Conservation (phyloP, 2,329 filamentous ascomycete species). For the Cercospora zeina region DNA sequence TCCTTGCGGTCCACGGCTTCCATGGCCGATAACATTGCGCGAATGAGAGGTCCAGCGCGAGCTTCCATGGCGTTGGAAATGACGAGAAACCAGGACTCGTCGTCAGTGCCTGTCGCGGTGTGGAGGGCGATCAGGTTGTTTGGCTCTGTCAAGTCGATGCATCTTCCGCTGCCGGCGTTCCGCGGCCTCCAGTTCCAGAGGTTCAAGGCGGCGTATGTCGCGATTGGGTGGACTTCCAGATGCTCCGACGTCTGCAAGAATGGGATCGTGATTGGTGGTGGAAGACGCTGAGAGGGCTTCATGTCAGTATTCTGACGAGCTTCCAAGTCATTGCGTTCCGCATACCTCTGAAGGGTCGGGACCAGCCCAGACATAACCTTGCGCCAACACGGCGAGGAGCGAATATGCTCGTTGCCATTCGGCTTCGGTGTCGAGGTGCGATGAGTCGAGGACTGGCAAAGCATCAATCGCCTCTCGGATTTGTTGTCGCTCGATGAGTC, state of each 20-base stretch:
- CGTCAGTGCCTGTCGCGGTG: slow-evolving; percentile 88
- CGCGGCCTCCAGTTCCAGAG: slow-evolving; percentile 96
- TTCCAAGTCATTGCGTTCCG: not conserved
- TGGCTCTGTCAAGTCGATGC: slow-evolving; percentile 71
- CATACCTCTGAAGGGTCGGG: slow-evolving; percentile 61
- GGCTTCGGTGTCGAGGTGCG: slow-evolving; percentile 74
- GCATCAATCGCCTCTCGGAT: slow-evolving; percentile 74
- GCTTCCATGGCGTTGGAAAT: slow-evolving; percentile 57
- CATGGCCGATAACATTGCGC: slow-evolving; percentile 51
- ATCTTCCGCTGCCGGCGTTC: slow-evolving; percentile 56
- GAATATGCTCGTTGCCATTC: slow-evolving; percentile 89
- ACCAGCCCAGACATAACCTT: slow-evolving; percentile 87
- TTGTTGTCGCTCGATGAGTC: slow-evolving; percentile 75
- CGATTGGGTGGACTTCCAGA: slow-evolving; percentile 84
- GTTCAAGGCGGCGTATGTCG: slow-evolving; percentile 86
- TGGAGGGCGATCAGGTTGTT: slow-evolving; percentile 82
- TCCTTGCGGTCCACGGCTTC: slow-evolving; percentile 48
- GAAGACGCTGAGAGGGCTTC: slow-evolving; percentile 56
- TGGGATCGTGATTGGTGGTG: slow-evolving; percentile 77
- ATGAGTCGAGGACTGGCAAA: slow-evolving; percentile 78
- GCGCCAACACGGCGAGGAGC: slow-evolving; percentile 73
- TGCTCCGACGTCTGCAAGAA: slow-evolving; percentile 69
- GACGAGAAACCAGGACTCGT: slow-evolving; percentile 81
- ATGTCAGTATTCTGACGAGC: not conserved
- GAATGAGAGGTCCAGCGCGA: slow-evolving; percentile 50